A percentile compares a stretch with the other conserved stretches of the same genome.
Conservation (phyloP, 1,284 basidiomycete species). For the Moniliophthora roreri region DNA sequence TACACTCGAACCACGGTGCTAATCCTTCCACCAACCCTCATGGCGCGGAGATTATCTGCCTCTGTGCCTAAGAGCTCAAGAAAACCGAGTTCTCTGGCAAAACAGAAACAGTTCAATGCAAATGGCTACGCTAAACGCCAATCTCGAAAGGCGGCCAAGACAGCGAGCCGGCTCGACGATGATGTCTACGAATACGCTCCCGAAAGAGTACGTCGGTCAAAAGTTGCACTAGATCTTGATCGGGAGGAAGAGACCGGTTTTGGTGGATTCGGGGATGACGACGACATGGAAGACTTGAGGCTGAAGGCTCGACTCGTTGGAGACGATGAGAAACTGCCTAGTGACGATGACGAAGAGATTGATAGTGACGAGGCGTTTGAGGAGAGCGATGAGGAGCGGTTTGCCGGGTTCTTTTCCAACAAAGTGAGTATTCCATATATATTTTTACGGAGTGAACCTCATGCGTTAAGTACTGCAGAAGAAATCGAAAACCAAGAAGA, state of each 20-base stretch:
- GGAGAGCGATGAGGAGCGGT: slow-evolving; percentile 80
- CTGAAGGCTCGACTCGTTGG: slow-evolving; percentile 55
- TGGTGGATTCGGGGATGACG: slow-evolving; percentile 37
- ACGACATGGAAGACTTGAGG: slow-evolving; percentile 34
- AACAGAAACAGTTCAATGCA: slow-evolving; percentile 35
- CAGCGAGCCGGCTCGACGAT: slow-evolving; percentile 38
- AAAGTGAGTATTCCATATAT: slow-evolving; percentile 40
- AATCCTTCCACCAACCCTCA: too few species aligned
- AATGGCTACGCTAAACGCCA: slow-evolving; percentile 55
- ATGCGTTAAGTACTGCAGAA: background rate
- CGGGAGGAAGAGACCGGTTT: slow-evolving; percentile 49
- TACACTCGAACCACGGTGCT: too few species aligned
- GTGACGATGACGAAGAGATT: slow-evolving; percentile 77
- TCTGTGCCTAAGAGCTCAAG: too few species aligned
- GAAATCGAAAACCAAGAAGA: slow-evolving; percentile 25
- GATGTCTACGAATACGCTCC: slow-evolving; percentile 63
- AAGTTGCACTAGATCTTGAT: slow-evolving; percentile 54
- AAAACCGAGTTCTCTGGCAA: too few species aligned
- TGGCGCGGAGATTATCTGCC: too few species aligned
- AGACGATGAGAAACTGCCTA: slow-evolving; percentile 54
- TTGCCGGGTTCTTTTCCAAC: slow-evolving; percentile 61
- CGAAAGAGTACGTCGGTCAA: slow-evolving; percentile 54
- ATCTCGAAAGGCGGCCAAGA: slow-evolving; percentile 35
- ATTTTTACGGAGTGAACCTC: background rate
- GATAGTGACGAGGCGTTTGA: slow-evolving; percentile 81